Evolutionary conservation across 1,284 basidiomycete genomes (phyloP).

Genomic region (Ceratobasidium sp.): DNA sequence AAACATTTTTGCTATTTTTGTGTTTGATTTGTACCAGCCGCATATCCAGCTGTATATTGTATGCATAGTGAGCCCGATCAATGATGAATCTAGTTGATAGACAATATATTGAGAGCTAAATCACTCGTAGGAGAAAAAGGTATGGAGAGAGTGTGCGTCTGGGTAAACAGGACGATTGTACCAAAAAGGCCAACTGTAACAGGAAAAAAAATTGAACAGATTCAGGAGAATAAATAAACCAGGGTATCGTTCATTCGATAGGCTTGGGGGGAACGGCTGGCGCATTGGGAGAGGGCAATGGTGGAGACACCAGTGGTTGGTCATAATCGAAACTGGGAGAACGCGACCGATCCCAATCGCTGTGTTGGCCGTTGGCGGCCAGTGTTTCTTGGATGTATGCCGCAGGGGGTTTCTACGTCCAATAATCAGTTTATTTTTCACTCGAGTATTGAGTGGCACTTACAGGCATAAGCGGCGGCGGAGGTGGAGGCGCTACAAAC

Average conservation of each 20-base stretch:
- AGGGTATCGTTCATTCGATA: background rate
- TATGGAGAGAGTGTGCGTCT: slow-evolving; percentile 6
- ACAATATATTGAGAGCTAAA: too few species aligned
- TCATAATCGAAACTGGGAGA: slow-evolving; percentile 17
- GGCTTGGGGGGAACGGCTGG: slow-evolving; percentile 30
- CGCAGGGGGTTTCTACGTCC: slow-evolving; percentile 60
- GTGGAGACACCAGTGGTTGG: background rate
- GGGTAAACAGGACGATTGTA: too few species aligned
- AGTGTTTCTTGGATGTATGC: slow-evolving; percentile 80
- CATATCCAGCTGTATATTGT: too few species aligned
- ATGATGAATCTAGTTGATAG: too few species aligned
- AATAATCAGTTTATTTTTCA: background rate
- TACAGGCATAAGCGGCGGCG: slow-evolving; percentile 69
- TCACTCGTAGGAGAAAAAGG: background rate
- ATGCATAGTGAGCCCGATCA: too few species aligned
- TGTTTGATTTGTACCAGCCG: too few species aligned
- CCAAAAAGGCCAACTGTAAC: too few species aligned
- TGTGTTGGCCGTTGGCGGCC: slow-evolving; percentile 60
- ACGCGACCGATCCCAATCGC: slow-evolving; percentile 27
- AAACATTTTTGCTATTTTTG: slow-evolving; percentile 1
- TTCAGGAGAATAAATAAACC: background rate
- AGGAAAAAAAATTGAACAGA: background rate
- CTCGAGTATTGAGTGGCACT: background rate
- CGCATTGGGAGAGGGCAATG: background rate
- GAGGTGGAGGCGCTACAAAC: slow-evolving; percentile 48